Conservation (phyloP, 192 early-diverging fungal species). For the Backusella mclennaniae region DNA sequence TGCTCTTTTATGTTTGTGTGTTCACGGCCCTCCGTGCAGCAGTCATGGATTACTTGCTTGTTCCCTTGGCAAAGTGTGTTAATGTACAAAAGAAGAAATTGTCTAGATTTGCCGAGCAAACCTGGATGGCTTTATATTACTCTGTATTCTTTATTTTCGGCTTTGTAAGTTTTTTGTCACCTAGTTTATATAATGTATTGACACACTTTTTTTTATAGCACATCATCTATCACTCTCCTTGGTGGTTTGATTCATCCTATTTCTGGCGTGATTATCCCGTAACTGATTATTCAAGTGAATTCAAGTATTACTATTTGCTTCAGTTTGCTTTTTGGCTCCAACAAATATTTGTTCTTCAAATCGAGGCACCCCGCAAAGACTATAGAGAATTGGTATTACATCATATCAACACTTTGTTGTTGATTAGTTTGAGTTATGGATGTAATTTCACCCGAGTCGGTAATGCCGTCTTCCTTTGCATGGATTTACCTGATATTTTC, state of each 20-base stretch:
- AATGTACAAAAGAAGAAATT: slow-evolving; percentile 36
- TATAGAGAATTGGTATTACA: slow-evolving; percentile 55
- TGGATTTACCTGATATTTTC: slow-evolving; percentile 66
- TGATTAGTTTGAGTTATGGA: slow-evolving; percentile 55
- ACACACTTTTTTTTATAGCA: slow-evolving; percentile 34
- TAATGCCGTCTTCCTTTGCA: slow-evolving; percentile 59
- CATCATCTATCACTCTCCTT: slow-evolving; percentile 57
- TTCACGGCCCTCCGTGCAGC: slow-evolving; percentile 61
- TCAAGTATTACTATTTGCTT: slow-evolving; percentile 59
- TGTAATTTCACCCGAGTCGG: slow-evolving; percentile 63
- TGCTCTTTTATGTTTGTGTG: slow-evolving; percentile 63
- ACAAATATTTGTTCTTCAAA: slow-evolving; percentile 56
- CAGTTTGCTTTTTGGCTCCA: slow-evolving; percentile 62
- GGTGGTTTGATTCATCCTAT: slow-evolving; percentile 60
- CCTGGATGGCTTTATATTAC: slow-evolving; percentile 72
- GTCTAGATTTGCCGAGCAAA: slow-evolving; percentile 69
- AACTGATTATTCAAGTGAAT: slow-evolving; percentile 38
- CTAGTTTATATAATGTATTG: not conserved
- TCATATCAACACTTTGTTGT: slow-evolving; percentile 57
- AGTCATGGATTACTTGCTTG: slow-evolving; percentile 49
- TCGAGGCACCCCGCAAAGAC: slow-evolving; percentile 60
- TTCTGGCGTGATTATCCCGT: slow-evolving; percentile 58
- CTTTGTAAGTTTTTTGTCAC: slow-evolving; percentile 43
- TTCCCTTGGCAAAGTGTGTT: slow-evolving; percentile 36
- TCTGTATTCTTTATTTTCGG: slow-evolving; percentile 54